These are phyloP conservation scores for Graphiopsis chlorocephala DNA, from an alignment of 2,329 filamentous ascomycete genomes.

Conservation along the genomic window DNA sequence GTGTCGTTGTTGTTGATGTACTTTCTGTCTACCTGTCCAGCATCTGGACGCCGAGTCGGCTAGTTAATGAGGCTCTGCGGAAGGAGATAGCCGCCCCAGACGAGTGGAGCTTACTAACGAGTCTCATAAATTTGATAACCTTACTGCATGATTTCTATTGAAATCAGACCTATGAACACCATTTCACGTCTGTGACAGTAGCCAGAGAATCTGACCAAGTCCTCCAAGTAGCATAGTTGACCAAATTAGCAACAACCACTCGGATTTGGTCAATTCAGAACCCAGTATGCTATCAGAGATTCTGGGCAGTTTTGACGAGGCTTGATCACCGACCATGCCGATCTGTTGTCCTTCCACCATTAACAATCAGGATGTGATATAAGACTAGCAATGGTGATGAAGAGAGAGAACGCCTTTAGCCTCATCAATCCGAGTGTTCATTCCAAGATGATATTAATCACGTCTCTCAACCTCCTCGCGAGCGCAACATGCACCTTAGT, in stretches of 20 bases:
- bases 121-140: too few relatives aligned
- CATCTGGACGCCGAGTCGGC: background rate
- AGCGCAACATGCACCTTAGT: background rate
- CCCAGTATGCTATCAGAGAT: background rate
- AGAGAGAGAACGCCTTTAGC: background rate
- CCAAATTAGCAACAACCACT: background rate
- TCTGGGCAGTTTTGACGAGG: background rate
- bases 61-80: constrained; percentile 2
- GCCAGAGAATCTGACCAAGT: background rate
- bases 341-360: background rate
- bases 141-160: too few relatives aligned
- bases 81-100: constrained; percentile 3
- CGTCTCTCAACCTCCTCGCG: background rate
- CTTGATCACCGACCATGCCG: background rate
- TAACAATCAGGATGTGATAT: background rate
- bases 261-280: too few relatives aligned
- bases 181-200: background rate
- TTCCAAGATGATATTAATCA: background rate
- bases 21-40: background rate
- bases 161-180: background rate
- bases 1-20: constrained; percentile 3
- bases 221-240: background rate
- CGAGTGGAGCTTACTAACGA: background rate
- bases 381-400: background rate
- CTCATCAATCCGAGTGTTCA: background rate